Base-by-base conservation (phyloP, 2,329 filamentous ascomycete species). In the Daldinia sp. region DNA sequence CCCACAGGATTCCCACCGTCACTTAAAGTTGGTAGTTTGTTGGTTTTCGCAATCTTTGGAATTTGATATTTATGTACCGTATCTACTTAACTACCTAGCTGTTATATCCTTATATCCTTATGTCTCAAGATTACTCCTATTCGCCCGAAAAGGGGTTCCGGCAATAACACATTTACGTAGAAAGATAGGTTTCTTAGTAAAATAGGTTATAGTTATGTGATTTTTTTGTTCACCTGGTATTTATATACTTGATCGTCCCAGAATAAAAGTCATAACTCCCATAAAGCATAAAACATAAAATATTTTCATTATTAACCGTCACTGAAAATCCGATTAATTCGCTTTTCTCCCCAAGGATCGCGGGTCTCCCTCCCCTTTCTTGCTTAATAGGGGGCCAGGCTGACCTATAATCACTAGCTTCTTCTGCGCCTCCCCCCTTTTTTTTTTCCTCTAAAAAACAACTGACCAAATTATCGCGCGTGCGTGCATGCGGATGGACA, bases 141-240 rank as follows among this genome's bases (percentile, higher is more conserved):
- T 35, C 48, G 37, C 23, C 20, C 3, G 23, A 48, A 26, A 2
- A 28, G 12, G 13, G 6, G 23, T n/a, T 48, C 23, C 1, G 23
- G 26, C 20, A 7, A 7, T 48, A 18, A 55, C 12, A 18, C 20
- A 55, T 13, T 23, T 35, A 20, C 30, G 15, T 18, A 13, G 15
- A 53, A 30, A 13, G 6, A 53, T 35, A 53, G n/a, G n/a, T n/a
- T n/a, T 53, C 5, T 35, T 33, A 35, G 48, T 53, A 23, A 18
- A 53, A 53, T 44, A 18, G 18, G 42, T 44, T 44, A 53, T 53
- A 53, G 12, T 5, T 46, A 5, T 46, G 20, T 23, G 20, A 2
- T 35, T 10, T 53, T 53, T 53, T 53, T 3, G 48, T 53, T 33
- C 48, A 33, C 48, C 30, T 23, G 28, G 35, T 53, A 53, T 23